Conservation (phyloP, 2,329 filamentous ascomycete genomes). For the Fusarium torreyae region DNA sequence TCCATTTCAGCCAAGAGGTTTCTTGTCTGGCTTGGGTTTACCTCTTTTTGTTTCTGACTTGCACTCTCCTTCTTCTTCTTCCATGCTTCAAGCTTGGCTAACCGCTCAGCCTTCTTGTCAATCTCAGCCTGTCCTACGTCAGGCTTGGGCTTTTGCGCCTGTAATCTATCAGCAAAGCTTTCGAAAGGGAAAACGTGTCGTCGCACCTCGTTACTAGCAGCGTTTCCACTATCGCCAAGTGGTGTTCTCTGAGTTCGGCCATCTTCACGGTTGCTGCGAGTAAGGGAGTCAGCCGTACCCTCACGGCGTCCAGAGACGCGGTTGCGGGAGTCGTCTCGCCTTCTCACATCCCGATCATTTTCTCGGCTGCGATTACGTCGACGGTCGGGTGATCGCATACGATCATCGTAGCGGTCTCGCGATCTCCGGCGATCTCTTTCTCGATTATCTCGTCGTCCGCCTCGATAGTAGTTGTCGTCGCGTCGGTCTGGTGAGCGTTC, state of each 20-base stretch:
- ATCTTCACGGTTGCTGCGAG: constrained; percentile 77
- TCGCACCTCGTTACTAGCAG: constrained; percentile 72
- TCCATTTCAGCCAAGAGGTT: constrained; percentile 82
- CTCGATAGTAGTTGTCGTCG: constrained; percentile 76
- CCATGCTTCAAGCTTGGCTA: constrained; percentile 90
- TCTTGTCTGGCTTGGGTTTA: constrained; percentile 74
- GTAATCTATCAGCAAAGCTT: constrained; percentile 49
- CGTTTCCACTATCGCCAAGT: constrained; percentile 63
- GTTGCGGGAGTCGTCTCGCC: constrained; percentile 82
- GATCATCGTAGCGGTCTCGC: constrained; percentile 71
- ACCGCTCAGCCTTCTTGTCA: constrained; percentile 82
- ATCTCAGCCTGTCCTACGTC: constrained; percentile 73
- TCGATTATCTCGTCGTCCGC: constrained; percentile 69
- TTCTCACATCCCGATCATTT: constrained; percentile 73
- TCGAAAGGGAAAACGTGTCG: background rate
- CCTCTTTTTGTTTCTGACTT: constrained; percentile 79
- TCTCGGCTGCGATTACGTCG: constrained; percentile 77
- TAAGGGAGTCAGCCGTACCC: constrained; percentile 79
- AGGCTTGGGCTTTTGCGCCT: constrained; percentile 67
- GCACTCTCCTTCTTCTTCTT: constrained; percentile 89
- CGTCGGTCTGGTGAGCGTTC: constrained; percentile 79
- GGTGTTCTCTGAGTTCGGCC: constrained; percentile 69
- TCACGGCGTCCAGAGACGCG: constrained; percentile 75
- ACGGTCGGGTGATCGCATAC: constrained; percentile 71
- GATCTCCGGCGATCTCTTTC: constrained; percentile 75